Evolutionary conservation across 2,329 filamentous ascomycete genomes (phyloP), one percentile per base, ranked within the genome.

Genomic region (Fusarium liriodendri): DNA sequence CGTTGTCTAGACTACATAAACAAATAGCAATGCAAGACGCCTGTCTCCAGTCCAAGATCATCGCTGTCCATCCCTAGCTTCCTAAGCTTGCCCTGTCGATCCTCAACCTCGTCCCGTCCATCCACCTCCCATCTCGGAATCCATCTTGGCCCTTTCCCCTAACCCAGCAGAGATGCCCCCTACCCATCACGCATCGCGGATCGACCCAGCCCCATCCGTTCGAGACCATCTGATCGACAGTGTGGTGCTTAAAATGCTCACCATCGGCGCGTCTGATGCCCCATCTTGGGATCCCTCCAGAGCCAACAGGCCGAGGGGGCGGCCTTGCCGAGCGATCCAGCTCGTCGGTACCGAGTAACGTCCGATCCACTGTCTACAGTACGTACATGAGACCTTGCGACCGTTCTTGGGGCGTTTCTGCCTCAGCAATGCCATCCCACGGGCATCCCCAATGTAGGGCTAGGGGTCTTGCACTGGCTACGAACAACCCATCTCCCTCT

Each of bases 211-310:
- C 64, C 67, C 61, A n/a, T 63, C 40, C 57, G 59, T 62, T 69
- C 72, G 57, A 75, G 72, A 66, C 64, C 72, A 55, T 71, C 60
- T 75, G 72, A 75, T 75, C 72, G 69, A 47, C 72, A 73, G 18
- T 25, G 32, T 40, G 42, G 42, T 68, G 58, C 61, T 69, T 52
- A 38, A 55, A 45, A 57, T 64, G 22, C 64, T 61, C 71, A 40
- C 14, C 63, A 42, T 57, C 42, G 29, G 45, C 40, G 62, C 38
- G 25, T 35, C 47, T 47, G 38, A 25, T 14, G 40, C 57, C 67
- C 50, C 57, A 58, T 62, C 38, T 54, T 16, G 40, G 37, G 50
- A 71, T 70, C 66, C 55, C 59, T 55, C 14, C 35, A 71, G 47
- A 57, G 42, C 55, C 61, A 47, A 64, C 29, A 45, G 50, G 66